Conservation (phyloP, 2,329 filamentous ascomycete genomes). For the Torrubiellomyces zombiae region DNA sequence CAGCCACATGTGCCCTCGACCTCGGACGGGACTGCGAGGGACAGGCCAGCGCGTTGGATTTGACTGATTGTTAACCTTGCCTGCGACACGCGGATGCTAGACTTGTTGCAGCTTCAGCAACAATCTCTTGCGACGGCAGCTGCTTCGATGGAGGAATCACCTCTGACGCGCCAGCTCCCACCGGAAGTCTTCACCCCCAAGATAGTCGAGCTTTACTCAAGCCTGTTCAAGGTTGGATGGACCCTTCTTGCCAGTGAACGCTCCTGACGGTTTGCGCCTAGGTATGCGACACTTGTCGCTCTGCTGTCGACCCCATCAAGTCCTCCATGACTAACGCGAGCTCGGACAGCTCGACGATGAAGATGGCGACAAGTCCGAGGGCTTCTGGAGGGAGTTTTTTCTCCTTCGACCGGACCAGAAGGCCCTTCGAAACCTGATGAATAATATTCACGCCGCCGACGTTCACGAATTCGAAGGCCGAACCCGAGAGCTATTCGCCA, state of each 20-base stretch:
- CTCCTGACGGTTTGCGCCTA: constrained; percentile 11
- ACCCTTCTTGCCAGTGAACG: constrained; percentile 3
- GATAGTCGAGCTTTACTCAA: constrained; percentile 77
- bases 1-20: too few species aligned
- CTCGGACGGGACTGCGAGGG: too few species aligned
- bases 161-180: constrained; percentile 79
- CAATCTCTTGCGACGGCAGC: too few species aligned
- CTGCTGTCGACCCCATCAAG: too few species aligned
- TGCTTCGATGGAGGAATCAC: constrained; percentile 73
- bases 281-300: constrained; percentile 5
- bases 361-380: constrained; percentile 57
- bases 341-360: constrained; percentile 37
- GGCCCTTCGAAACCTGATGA: constrained; percentile 51
- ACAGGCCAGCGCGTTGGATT: too few species aligned
- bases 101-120: too few species aligned
- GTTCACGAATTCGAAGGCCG: constrained; percentile 62
- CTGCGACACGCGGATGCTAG: too few species aligned
- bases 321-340: constrained; percentile 14
- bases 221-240: constrained; percentile 53
- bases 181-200: constrained; percentile 89
- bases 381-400: constrained; percentile 95
- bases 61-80: too few species aligned
- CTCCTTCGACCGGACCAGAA: constrained; percentile 64
- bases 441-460: constrained; percentile 54
- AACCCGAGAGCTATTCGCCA: constrained; percentile 61